These are phyloP conservation scores for Trichoderma gamsii DNA, from an alignment of 495 filamentous ascomycete genomes.

Conservation along the genomic window DNA sequence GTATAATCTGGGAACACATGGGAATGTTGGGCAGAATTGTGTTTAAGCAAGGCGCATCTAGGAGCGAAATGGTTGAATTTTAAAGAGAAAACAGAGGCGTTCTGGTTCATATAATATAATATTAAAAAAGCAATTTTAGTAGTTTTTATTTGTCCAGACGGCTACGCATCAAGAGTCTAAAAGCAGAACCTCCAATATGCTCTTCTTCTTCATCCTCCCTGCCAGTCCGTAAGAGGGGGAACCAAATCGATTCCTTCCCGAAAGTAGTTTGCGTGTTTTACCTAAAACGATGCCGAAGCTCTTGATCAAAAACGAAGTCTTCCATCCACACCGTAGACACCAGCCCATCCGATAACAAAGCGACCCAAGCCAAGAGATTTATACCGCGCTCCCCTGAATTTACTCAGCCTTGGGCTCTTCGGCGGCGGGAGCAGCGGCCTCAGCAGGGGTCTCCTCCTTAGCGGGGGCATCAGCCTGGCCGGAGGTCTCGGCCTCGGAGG, in stretches of 20 bases:
- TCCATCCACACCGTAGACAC: constrained; percentile 51
- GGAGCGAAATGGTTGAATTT: not conserved
- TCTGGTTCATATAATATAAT: not conserved
- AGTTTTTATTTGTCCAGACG: constrained; percentile 37
- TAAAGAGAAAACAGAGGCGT: not conserved
- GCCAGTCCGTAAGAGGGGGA: constrained; percentile 31
- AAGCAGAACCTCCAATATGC: constrained; percentile 40
- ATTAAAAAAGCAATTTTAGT: constrained; percentile 31
- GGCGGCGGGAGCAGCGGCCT: constrained; percentile 34
- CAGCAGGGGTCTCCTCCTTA: constrained; percentile 38
- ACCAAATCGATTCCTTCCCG: constrained; percentile 20
- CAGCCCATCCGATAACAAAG: constrained; percentile 34
- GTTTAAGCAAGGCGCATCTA: not conserved
- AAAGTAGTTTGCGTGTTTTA: constrained; percentile 40
- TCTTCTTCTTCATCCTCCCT: constrained; percentile 36
- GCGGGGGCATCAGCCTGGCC: constrained; percentile 60
- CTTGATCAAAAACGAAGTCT: constrained; percentile 35
- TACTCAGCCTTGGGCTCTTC: constrained; percentile 52
- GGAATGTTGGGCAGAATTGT: not conserved
- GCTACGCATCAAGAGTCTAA: constrained; percentile 43
- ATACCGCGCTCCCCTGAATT: constrained; percentile 27
- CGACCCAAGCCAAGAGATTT: constrained; percentile 17
- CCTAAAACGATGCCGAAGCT: constrained; percentile 47
- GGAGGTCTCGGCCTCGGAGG: constrained; percentile 86
- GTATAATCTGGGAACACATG: not conserved